These are phyloP conservation scores for Podila epicladia DNA, from an alignment of 192 early-diverging fungal species.

Conservation along the genomic window DNA sequence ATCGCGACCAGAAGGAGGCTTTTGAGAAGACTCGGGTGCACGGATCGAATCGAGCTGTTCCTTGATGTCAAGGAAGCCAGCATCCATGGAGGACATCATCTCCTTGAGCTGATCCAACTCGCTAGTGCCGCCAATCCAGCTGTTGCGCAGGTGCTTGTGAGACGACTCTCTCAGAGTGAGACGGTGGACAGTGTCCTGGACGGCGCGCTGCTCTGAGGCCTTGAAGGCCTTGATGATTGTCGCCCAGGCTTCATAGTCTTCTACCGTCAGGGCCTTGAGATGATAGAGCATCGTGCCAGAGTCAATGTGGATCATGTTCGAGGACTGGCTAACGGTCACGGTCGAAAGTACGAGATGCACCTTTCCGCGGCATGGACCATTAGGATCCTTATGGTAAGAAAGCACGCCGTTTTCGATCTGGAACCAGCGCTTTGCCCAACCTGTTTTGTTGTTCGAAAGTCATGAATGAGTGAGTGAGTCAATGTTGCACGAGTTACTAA, in stretches of 20 bases:
- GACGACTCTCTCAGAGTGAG: conserved; percentile 31
- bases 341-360: conserved; percentile 71
- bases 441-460: conserved; percentile 30
- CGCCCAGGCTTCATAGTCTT: conserved; percentile 81
- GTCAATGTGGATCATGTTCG: conserved; percentile 84
- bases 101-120: conserved; percentile 44
- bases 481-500: no score
- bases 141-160: conserved; percentile 35
- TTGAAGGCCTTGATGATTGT: conserved; percentile 43
- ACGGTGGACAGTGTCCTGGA: conserved; percentile 35
- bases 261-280: conserved; percentile 75
- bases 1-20: conserved; percentile 4
- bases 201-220: conserved; percentile 24
- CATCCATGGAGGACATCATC: conserved; percentile 49
- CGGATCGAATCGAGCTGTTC: conserved; percentile 46
- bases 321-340: conserved; percentile 69
- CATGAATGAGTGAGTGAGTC: no score
- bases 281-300: conserved; percentile 87
- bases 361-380: conserved; percentile 71
- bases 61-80: conserved; percentile 45
- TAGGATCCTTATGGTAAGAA: conserved; percentile 79
- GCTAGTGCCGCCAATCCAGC: conserved; percentile 31
- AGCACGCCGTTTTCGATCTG: conserved; percentile 80
- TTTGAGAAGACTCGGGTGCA: neutral
- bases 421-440: conserved; percentile 93